Evolutionary conservation across 345 rosid species (phyloP).

Genomic region (Eucalyptus urophylla): DNA sequence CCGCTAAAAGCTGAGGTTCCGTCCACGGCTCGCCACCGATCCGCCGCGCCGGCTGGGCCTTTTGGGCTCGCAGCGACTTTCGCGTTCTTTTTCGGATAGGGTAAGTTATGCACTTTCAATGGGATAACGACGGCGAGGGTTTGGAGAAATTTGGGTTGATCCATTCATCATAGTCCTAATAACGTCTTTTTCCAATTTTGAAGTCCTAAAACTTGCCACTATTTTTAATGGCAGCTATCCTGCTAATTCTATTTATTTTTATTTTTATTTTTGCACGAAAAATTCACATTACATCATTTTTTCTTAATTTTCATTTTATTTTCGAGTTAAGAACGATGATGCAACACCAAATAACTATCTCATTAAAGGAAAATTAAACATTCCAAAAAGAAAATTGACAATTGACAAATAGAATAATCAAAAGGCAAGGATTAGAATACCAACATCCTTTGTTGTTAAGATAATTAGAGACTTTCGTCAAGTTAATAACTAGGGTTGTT

Average conservation of each 20-base stretch:
- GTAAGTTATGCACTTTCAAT: background rate
- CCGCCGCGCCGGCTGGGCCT: background rate
- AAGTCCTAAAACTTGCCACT: background rate
- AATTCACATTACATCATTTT: rapidly evolving
- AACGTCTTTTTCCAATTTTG: too few relatives aligned
- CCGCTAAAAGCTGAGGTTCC: background rate
- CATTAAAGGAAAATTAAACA: background rate
- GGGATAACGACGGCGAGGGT: background rate
- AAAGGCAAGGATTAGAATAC: background rate
- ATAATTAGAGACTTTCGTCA: rapidly evolving
- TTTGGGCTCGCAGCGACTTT: background rate
- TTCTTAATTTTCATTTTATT: background rate
- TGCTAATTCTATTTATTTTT: too few relatives aligned
- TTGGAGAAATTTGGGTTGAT: background rate
- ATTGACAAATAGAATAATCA: rapidly evolving
- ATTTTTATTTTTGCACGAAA: too few relatives aligned
- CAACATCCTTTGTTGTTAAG: rapidly evolving
- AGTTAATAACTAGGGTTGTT: rapidly evolving
- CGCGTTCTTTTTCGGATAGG: rapidly evolving
- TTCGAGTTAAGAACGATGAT: rapidly evolving
- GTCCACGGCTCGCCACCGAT: background rate
- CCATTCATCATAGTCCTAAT: background rate
- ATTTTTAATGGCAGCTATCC: background rate
- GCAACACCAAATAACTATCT: background rate
- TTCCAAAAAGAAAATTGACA: background rate